Evolutionary conservation across 1,139 yeast genomes (phyloP), one percentile per base, ranked within the genome.

Genomic region (Diutina catenulata): DNA sequence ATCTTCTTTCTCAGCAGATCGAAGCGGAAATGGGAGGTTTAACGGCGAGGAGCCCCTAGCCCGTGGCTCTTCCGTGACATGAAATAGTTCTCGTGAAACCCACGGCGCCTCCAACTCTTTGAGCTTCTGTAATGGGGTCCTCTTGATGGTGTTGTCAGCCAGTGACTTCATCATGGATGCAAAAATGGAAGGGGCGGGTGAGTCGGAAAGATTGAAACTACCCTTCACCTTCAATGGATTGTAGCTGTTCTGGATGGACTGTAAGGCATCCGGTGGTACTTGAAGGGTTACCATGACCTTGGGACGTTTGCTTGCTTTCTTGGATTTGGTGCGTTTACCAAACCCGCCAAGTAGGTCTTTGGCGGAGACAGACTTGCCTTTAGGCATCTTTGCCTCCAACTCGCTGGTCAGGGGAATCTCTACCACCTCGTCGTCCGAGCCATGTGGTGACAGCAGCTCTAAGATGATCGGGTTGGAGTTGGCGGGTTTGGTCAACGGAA

Each of bases 281-380:
- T 54, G 56, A 11, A 65, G 48, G 0, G 58, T 55, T 1, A 64
- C 59, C 13, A 49, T 39, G 15, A 47, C 43, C 39, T 43, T 43
- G 36, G 44, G 21, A 28, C 13, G 37, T 28, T 7, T 45, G 40
- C 10, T 28, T 28, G 18, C 24, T 49, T 49, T 37, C 37, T 44
- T 31, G 5, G 35, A 31, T 10, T 28, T 20, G 13, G 20, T 16
- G n/a, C 16, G 16, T 3, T 16, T 5, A 2, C 13, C 8, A 13
- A 7, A 7, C 7, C 28, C 28, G 3, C 3, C 5, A 24, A 3
- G 10, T 5, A 16, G 14, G 15, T 16, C 28, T 13, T 25, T 25
- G 14, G 14, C 28, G 5, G n/a, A 13, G 9, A 25, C n/a, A 3
- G 28, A 16, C 9, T 16, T 27, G 5, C 11, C 1, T 10, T 26